Base-by-base conservation (phyloP, 257 asterid species). In the Vinca minor region DNA sequence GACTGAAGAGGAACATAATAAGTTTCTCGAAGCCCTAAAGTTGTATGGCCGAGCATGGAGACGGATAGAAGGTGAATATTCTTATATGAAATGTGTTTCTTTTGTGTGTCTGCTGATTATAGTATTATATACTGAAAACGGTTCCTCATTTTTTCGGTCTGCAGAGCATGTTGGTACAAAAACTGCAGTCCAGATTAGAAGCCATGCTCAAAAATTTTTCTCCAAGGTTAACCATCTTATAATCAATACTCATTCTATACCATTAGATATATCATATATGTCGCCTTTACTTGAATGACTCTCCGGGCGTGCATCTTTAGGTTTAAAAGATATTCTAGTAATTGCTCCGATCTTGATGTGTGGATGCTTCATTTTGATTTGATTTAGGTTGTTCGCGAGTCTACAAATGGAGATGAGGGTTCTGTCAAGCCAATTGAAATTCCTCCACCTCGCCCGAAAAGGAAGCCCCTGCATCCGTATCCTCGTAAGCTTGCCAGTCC, bases 401-500 rank as follows among this genome's bases (percentile, higher is more conserved):
- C 83, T 36, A 77, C 63, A 63, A 66, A 63, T 6, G 76, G 82
- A 28, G 95, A 88, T 73, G 78, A 67, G 8, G 48, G 52, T 69
- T 57, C 81, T 0, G 86, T 52, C 47, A 82, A 85, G 72, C 78
- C 89, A 15, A 80, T 87, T 48, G 98, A 89, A 64, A 89, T 92
- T 59, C 98, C 98, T 29, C 98, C 98, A 52, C 98, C 98, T 35
- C 84, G 98, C 58, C 98, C 98, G 1, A 92, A 92, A 78, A 87
- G 96, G 74, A 92, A 92, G 56, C 98, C 98, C 0, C 63, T 84
- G 84, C 96, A 89, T 72, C 98, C 98, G 11, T 92, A 92, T 80
- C 98, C 98, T 41, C 95, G 98, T 31, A 92, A 92, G 77, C 66
- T 81, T 34, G 79, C 46, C 42, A 73, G 80, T 65, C 77, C 79